Percentiles rank a stretch among this genome's conserved stretches.
phyloP scores from a whole-genome alignment of 148 eudicot species.

The Camellia lanceoleosa region DNA sequence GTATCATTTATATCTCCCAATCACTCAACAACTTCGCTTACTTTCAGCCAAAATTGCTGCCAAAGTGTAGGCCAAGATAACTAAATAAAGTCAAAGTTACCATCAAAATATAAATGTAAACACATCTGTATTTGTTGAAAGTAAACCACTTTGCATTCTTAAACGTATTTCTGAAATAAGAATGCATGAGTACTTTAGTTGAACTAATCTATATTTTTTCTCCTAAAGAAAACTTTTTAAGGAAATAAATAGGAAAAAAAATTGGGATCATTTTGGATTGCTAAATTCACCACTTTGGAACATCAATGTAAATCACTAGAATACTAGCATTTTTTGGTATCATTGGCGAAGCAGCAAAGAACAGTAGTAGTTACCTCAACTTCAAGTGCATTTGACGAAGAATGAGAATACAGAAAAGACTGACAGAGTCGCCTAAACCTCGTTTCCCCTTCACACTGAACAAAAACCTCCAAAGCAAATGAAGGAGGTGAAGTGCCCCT shows the following conservation, averaged over 20 bases:
- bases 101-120: background rate
- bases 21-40: background rate
- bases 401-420: constrained; percentile 91
- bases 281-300: too few relatives aligned
- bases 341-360: background rate
- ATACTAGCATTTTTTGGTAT: too few relatives aligned
- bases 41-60: background rate
- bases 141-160: background rate
- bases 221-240: too few relatives aligned
- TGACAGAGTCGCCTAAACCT: constrained; percentile 92
- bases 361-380: constrained; percentile 63
- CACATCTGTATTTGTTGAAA: background rate
- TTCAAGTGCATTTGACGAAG: constrained; percentile 93
- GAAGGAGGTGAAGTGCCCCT: constrained; percentile 99
- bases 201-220: background rate
- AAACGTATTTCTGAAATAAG: background rate
- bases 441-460: constrained; percentile 95
- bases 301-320: too few relatives aligned
- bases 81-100: background rate
- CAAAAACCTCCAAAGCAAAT: constrained; percentile 97
- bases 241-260: too few relatives aligned
- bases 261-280: too few relatives aligned
- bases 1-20: constrained; percentile 1
- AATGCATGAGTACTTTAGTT: background rate
- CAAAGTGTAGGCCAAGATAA: too few relatives aligned